These are phyloP conservation scores for Flammula alnicola DNA, from an alignment of 1,284 basidiomycete species.

Conservation along the genomic window DNA sequence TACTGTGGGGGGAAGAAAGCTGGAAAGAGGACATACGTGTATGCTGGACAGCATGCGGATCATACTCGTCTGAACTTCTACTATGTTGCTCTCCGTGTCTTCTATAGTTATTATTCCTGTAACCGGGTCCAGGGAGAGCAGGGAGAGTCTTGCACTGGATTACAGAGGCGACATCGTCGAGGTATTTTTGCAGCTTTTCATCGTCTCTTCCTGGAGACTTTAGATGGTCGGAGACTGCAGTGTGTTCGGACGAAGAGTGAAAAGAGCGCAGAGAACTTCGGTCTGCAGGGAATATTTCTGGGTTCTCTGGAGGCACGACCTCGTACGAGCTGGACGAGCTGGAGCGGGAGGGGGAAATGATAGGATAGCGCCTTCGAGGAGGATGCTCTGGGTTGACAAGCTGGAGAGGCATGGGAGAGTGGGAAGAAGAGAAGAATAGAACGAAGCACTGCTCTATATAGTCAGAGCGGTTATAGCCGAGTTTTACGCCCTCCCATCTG, in stretches of 20 bases:
- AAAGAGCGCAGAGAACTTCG: constrained; percentile 18
- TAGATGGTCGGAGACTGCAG: constrained; percentile 15
- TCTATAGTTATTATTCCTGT: too few species aligned
- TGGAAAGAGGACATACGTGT: too few species aligned
- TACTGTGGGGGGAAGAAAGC: constrained; percentile 5
- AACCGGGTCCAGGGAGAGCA: too few species aligned
- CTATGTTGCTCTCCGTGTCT: too few species aligned
- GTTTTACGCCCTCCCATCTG: neutral
- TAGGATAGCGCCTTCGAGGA: neutral
- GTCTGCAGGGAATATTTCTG: constrained; percentile 4
- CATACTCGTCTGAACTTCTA: neutral
- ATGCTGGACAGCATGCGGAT: neutral
- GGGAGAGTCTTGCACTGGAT: constrained; percentile 8
- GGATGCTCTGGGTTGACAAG: constrained; percentile 10
- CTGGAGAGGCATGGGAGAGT: constrained; percentile 8
- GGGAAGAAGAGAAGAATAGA: neutral
- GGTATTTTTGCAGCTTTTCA: constrained; percentile 8
- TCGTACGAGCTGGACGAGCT: constrained; percentile 6
- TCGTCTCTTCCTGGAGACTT: constrained; percentile 6
- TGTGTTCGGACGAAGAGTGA: constrained; percentile 17
- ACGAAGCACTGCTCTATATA: neutral
- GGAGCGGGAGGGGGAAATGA: constrained; percentile 4
- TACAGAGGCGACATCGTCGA: constrained; percentile 2
- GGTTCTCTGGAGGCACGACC: too few species aligned
- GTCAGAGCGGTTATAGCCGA: neutral